Conservation (phyloP, 1,139 yeast species). For the Sugiyamaella grinbergsii region DNA sequence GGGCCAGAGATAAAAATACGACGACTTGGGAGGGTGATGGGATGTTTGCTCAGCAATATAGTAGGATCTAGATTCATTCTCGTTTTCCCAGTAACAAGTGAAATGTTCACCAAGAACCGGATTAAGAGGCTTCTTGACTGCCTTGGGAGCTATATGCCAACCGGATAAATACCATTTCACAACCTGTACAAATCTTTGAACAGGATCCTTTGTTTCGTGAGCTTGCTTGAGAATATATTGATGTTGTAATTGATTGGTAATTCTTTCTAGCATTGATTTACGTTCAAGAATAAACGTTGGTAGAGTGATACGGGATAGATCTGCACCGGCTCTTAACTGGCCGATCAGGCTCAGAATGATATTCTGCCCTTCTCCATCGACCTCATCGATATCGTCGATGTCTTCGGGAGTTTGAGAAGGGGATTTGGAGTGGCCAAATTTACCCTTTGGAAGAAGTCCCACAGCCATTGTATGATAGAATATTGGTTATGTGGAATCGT, state of each 20-base stretch:
- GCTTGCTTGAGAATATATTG: constrained; percentile 78
- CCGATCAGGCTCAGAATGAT: constrained; percentile 83
- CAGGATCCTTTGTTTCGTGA: constrained; percentile 54
- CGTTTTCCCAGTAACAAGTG: constrained; percentile 87
- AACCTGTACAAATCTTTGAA: constrained; percentile 69
- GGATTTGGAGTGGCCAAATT: constrained; percentile 19
- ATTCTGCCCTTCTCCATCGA: constrained; percentile 86
- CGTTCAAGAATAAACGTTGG: constrained; percentile 95
- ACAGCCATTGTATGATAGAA: constrained; percentile 11
- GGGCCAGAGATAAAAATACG: constrained; percentile 87
- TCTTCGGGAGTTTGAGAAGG: constrained; percentile 22
- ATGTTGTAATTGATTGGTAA: constrained; percentile 83
- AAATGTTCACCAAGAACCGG: constrained; percentile 93
- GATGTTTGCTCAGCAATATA: constrained; percentile 93
- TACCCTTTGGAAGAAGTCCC: constrained; percentile 5
- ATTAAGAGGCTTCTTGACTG: constrained; percentile 93
- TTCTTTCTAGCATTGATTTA: constrained; percentile 93
- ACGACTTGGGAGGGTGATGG: constrained; percentile 98
- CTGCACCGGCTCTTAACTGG: constrained; percentile 91
- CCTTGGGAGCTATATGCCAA: constrained; percentile 98
- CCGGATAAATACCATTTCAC: constrained; percentile 90
- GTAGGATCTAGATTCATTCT: constrained; percentile 68
- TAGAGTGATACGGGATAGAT: constrained; percentile 82
- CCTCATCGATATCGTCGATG: constrained; percentile 66
- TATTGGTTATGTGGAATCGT: too few relatives aligned